These are phyloP conservation scores for Ophiosphaerella korrae DNA, from an alignment of 2,329 filamentous ascomycete species.

Conservation along the genomic window DNA sequence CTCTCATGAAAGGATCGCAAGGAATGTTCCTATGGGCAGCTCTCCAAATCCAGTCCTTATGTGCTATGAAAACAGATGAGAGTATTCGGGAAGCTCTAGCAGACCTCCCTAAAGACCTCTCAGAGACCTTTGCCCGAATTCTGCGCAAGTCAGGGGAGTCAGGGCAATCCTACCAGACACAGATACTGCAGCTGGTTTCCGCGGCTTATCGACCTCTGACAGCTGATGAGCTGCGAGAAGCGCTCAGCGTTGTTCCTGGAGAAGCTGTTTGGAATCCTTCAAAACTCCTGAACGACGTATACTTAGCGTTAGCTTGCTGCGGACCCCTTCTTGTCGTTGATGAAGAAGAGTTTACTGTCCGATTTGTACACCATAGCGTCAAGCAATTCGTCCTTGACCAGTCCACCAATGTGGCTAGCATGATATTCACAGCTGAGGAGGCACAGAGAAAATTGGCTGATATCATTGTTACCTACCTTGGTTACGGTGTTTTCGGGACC, in stretches of 20 bases:
- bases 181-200: constrained; percentile 36
- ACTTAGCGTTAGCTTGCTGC: constrained; percentile 18
- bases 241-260: constrained; percentile 45
- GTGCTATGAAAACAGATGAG: constrained; percentile 44
- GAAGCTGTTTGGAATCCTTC: constrained; percentile 19
- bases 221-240: constrained; percentile 46
- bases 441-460: too few species aligned
- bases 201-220: constrained; percentile 38
- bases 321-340: constrained; percentile 26
- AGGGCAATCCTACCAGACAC: constrained; percentile 3
- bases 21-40: constrained; percentile 38
- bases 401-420: too few species aligned
- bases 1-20: constrained; percentile 21
- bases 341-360: constrained; percentile 27
- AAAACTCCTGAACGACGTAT: constrained; percentile 16
- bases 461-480: too few species aligned
- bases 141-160: constrained; percentile 16
- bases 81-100: constrained; percentile 37
- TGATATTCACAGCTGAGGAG: too few species aligned
- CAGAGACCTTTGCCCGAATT: constrained; percentile 18
- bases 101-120: constrained; percentile 24
- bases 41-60: constrained; percentile 33
- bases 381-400: too few species aligned
- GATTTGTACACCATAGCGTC: constrained; percentile 23
- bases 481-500: too few species aligned